Evolutionary conservation across 305 asterid species (phyloP).

Genomic region (Stenogyne calaminthoides): DNA sequence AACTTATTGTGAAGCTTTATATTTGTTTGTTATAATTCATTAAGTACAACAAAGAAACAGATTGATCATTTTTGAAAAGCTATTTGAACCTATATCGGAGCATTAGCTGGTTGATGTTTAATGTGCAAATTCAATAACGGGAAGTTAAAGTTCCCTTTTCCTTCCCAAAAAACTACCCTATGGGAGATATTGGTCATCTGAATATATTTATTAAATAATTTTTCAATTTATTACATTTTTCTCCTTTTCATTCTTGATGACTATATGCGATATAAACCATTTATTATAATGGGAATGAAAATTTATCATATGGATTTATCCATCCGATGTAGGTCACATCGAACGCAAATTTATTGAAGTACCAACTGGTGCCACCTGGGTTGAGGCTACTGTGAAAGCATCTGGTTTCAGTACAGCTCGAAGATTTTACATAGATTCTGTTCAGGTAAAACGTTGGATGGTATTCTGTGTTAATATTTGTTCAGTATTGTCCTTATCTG

Average conservation of each 20-base stretch:
- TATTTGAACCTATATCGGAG: background rate
- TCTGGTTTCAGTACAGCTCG: constrained; percentile 90
- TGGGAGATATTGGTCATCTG: constrained; percentile 8
- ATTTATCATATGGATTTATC: constrained; percentile 31
- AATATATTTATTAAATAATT: background rate
- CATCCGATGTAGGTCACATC: constrained; percentile 61
- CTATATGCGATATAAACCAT: background rate
- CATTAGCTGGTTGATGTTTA: background rate
- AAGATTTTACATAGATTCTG: constrained; percentile 78
- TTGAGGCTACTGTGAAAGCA: constrained; percentile 81
- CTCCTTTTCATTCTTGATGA: background rate
- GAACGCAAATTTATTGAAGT: constrained; percentile 89
- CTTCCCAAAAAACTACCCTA: constrained; percentile 17
- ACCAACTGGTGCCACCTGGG: constrained; percentile 98
- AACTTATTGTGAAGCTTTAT: background rate
- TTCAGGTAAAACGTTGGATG: constrained; percentile 68
- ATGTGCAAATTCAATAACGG: background rate
- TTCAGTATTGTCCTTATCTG: constrained; percentile 19
- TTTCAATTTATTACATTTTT: constrained; percentile 14
- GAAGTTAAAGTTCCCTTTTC: constrained; percentile 3
- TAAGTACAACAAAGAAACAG: background rate
- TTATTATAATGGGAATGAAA: constrained; percentile 13
- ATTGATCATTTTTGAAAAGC: constrained; percentile 4
- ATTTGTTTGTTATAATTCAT: background rate
- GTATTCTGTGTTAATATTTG: constrained; percentile 17